These are phyloP conservation scores for Pleurotus tuber-regium DNA, from an alignment of 768 basidiomycete genomes.

Conservation along the genomic window DNA sequence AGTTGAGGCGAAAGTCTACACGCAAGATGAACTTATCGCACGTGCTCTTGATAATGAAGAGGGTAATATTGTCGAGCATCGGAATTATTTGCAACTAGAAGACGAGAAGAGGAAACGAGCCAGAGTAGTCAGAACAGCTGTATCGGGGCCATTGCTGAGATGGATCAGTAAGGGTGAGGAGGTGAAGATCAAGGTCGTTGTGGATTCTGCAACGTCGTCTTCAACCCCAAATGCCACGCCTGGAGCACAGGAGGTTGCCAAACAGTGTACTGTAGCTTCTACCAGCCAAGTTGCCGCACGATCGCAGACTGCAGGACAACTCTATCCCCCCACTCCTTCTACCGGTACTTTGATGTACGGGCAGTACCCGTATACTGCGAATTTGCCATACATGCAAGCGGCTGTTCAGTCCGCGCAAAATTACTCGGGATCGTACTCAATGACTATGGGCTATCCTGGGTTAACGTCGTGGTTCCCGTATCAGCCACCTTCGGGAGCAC, in stretches of 20 bases:
- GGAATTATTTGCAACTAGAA: constrained; percentile 75
- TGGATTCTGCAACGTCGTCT: constrained; percentile 27
- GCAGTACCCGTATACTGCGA: constrained; percentile 15
- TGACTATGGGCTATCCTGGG: neutral
- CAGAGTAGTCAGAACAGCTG: constrained; percentile 55
- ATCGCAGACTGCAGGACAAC: neutral
- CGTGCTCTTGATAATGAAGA: constrained; percentile 86
- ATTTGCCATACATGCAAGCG: neutral
- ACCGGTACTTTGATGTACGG: constrained; percentile 4
- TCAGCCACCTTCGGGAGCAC: constrained; percentile 2
- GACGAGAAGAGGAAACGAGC: constrained; percentile 79
- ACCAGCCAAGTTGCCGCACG: neutral
- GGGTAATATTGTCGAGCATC: constrained; percentile 75
- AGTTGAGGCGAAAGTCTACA: constrained; percentile 46
- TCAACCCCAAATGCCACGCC: constrained; percentile 15
- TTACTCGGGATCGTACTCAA: neutral
- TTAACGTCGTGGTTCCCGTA: constrained; percentile 3
- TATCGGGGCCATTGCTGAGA: constrained; percentile 66
- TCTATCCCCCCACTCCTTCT: neutral
- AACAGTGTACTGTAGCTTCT: too few relatives aligned
- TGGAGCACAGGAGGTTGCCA: too few relatives aligned
- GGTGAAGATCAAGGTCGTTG: constrained; percentile 40
- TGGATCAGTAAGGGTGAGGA: constrained; percentile 71
- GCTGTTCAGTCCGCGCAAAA: neutral
- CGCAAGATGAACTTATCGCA: constrained; percentile 83